These are phyloP conservation scores for Escallonia herrerae DNA, from an alignment of 129 eudicot species.

Conservation along the genomic window DNA sequence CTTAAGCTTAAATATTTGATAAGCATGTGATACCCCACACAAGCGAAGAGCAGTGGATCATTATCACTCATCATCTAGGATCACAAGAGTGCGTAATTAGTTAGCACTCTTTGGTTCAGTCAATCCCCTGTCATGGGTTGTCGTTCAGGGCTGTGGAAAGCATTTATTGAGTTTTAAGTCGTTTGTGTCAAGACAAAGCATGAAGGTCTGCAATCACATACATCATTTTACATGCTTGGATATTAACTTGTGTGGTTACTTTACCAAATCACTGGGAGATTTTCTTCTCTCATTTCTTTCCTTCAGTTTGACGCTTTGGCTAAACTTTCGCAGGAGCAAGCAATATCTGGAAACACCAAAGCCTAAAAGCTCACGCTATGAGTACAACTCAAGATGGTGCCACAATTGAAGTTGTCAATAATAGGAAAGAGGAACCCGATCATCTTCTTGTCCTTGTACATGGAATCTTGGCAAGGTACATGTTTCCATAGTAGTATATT, in stretches of 20 bases:
- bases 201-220: not conserved
- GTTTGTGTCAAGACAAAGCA: not conserved
- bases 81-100: too few relatives aligned
- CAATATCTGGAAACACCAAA: slow-evolving; percentile 33
- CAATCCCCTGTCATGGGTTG: too few relatives aligned
- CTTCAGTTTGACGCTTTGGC: slow-evolving; percentile 3
- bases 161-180: not conserved
- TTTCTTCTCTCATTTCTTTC: not conserved
- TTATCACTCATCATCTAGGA: too few relatives aligned
- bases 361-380: slow-evolving; percentile 62
- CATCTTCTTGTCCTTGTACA: slow-evolving; percentile 99
- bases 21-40: too few relatives aligned
- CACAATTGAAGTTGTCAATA: slow-evolving; percentile 22
- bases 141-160: too few relatives aligned
- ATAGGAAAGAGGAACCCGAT: slow-evolving; percentile 50
- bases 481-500: not conserved
- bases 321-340: slow-evolving; percentile 38
- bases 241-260: too few relatives aligned
- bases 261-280: not conserved
- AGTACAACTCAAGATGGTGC: slow-evolving; percentile 45
- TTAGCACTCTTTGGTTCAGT: too few relatives aligned
- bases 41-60: too few relatives aligned
- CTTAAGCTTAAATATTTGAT: too few relatives aligned
- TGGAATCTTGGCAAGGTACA: slow-evolving; percentile 89
- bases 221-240: too few relatives aligned